Evolutionary conservation across 176 grass and related monocot genomes (phyloP).

Genomic region (Cenchrus americanus): DNA sequence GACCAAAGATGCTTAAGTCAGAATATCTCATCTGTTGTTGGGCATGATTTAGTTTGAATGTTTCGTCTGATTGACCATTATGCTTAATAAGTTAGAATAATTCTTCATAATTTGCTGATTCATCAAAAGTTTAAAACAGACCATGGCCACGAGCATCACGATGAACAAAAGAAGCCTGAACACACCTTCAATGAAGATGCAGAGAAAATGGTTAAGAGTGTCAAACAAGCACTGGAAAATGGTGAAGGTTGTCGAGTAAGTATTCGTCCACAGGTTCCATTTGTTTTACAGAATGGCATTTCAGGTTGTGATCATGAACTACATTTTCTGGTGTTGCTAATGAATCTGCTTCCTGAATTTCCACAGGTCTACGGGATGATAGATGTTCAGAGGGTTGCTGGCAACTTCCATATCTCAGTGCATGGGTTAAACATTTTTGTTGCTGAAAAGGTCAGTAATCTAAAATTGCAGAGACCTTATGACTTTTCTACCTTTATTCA

Average conservation of each 20-base stretch:
- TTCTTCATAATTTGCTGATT: conserved; percentile 42
- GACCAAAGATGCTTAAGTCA: not conserved
- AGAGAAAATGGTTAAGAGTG: conserved; percentile 96
- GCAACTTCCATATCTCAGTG: conserved; percentile 98
- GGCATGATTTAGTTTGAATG: conserved; percentile 29
- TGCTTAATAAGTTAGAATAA: conserved; percentile 25
- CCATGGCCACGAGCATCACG: conserved; percentile 63
- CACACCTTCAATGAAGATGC: conserved; percentile 75
- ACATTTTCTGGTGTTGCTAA: conserved; percentile 32
- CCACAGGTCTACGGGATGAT: conserved; percentile 84
- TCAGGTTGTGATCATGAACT: conserved; percentile 12
- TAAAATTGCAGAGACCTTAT: conserved; percentile 34
- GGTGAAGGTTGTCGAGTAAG: conserved; percentile 94
- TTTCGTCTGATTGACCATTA: not conserved
- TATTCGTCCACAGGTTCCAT: conserved; percentile 28
- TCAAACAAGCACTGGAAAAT: conserved; percentile 84
- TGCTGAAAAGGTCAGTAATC: conserved; percentile 89
- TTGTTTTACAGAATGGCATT: conserved; percentile 31
- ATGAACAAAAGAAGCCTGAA: conserved; percentile 75
- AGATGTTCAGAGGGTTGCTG: conserved; percentile 98
- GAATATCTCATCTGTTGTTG: conserved; percentile 12
- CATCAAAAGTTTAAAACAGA: conserved; percentile 53
- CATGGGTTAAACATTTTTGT: conserved; percentile 99
- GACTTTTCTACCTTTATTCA: conserved; percentile 5
- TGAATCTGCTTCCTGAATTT: conserved; percentile 35